Evolutionary conservation across 2,329 filamentous ascomycete species (phyloP), one percentile per base, ranked within the genome.

Genomic region (Helotiales sp.): DNA sequence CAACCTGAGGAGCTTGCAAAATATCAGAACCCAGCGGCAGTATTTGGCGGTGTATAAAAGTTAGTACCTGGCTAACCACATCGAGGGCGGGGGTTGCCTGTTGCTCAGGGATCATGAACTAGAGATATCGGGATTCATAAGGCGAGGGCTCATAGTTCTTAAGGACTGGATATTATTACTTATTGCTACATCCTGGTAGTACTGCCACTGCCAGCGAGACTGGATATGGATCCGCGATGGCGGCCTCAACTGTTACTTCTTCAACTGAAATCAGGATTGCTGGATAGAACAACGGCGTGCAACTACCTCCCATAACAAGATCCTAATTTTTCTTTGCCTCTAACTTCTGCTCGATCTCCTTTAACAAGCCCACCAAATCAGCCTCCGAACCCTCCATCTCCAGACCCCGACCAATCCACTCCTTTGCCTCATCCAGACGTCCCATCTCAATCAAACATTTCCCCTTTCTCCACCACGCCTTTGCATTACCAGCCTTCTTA

Each of bases 401-500:
- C 65, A 97, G 79, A 0, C 88, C 93, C 76, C 87, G 85, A 71
- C 85, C 86, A 47, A 97, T 85, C 88, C 93, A 96, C 70, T 90
- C 88, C 74, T 84, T 84, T 0, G 94, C 93, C 86, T 98, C 95
- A 64, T 92, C 89, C 75, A 92, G 81, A 68, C 95, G 81, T 0
- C 91, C 91, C 96, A 98, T 98, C 87, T 99, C 96, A 72, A 91
- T 81, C 77, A 98, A 80, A 77, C 93, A 96, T 82, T 89, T 89
- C 10, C 92, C 96, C 69, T 92, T 85, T 69, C 96, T 85, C 90
- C 93, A 97, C 93, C 95, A 98, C 0, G 90, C 94, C 87, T 98
- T 98, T 0, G 92, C 89, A 79, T 99, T 98, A 45, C 91, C 93
- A 49, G 90, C 86, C 72, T 89, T 87, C 84, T 95, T 94, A 70